A percentile compares a stretch with the other conserved stretches of the same genome.
These are phyloP conservation scores for Coprinellus aureogranulatus DNA, from an alignment of 768 basidiomycete species.

Conservation along the genomic window DNA sequence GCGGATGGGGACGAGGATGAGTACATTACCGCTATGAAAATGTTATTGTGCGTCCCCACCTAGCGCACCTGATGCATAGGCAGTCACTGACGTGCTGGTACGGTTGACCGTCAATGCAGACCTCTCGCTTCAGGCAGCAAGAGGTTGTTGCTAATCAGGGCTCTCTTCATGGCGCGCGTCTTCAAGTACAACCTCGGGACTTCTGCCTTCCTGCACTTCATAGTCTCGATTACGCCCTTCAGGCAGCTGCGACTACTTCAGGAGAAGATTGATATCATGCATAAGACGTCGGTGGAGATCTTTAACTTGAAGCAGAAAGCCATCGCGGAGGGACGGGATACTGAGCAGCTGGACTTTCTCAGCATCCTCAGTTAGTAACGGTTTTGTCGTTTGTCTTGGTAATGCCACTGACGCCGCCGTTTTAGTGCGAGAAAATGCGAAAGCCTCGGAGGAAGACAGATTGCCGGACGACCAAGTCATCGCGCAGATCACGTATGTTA, in stretches of 20 bases:
- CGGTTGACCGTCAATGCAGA: too few relatives aligned
- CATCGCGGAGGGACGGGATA: constrained; percentile 28
- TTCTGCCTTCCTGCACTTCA: constrained; percentile 27
- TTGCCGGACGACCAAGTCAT: constrained; percentile 34
- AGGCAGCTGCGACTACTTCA: constrained; percentile 24
- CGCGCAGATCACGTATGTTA: constrained; percentile 26
- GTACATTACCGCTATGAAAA: constrained; percentile 31
- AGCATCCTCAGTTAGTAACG: constrained; percentile 38
- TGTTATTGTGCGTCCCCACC: constrained; percentile 24
- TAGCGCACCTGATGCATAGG: not conserved
- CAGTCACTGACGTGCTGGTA: too few relatives aligned
- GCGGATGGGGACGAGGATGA: constrained; percentile 23
- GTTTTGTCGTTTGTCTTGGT: not conserved
- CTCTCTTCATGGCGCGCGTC: not conserved
- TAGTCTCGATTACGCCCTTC: constrained; percentile 34
- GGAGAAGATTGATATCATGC: constrained; percentile 32
- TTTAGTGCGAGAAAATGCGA: constrained; percentile 34
- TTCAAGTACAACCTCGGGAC: constrained; percentile 19
- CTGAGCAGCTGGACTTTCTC: constrained; percentile 40
- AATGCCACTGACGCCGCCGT: not conserved
- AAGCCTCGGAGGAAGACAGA: constrained; percentile 27
- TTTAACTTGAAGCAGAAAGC: constrained; percentile 34
- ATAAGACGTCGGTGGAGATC: constrained; percentile 34
- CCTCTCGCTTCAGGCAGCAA: too few relatives aligned
- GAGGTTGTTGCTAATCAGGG: too few relatives aligned